Evolutionary conservation across 2,329 filamentous ascomycete species (phyloP).

Genomic region (Phyllosticta citrichinensis): DNA sequence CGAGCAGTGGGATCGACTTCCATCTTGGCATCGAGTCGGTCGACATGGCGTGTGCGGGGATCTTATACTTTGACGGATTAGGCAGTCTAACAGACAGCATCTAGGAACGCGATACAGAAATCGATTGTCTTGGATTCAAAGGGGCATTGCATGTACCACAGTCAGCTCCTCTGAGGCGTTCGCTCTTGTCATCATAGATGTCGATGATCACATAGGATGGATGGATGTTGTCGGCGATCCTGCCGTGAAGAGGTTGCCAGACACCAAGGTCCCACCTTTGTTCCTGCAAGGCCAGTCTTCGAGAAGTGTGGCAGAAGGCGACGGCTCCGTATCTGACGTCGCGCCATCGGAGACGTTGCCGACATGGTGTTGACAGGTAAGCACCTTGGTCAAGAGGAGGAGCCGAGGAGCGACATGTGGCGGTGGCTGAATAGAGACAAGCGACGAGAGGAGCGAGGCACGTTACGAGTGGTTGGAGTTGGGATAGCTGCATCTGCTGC

Average conservation of each 20-base stretch:
- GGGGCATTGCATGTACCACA: background rate
- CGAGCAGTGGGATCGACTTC: background rate
- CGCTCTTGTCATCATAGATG: background rate
- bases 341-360: background rate
- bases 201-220: background rate
- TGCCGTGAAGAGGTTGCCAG: background rate
- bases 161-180: background rate
- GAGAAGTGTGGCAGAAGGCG: background rate
- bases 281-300: background rate
- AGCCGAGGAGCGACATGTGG: background rate
- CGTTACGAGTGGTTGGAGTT: background rate
- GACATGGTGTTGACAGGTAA: background rate
- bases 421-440: background rate
- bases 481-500: background rate
- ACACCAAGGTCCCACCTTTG: background rate
- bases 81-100: background rate
- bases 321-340: background rate
- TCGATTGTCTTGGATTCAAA: background rate
- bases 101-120: background rate
- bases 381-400: background rate
- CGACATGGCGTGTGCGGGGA: background rate
- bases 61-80: background rate
- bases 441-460: background rate
- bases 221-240: background rate
- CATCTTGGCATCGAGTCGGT: background rate